Base-by-base conservation (phyloP, 805 yeast species). In the Brettanomyces naardenensis region DNA sequence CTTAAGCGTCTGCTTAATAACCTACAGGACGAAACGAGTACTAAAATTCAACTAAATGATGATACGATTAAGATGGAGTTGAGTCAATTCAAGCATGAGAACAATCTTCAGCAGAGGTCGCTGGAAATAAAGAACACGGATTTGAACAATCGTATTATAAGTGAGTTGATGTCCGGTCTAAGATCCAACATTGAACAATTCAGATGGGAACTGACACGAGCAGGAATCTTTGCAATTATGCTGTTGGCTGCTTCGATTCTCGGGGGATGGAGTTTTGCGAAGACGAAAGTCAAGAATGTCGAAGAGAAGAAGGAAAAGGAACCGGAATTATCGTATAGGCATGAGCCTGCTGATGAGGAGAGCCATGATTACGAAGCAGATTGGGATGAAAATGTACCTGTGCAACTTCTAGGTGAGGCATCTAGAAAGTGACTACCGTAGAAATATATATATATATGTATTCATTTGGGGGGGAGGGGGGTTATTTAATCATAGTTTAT, bases 141-240 rank as follows among this genome's bases (percentile, higher is more conserved):
- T 51, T 70, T 90, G 33, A 79, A 83, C 47, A 88, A 87, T 60
- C 79, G 86, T 47, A 89, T 90, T 42, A 75, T 84, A 19, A 83
- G 92, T 4, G 83, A 83, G 47, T 69, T 92, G 47, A 76, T 79
- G 43, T 78, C 92, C 25, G 92, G 85, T 6, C 73, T 88, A 54
- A 76, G 86, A 53, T 80, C 92, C 0, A 92, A 87, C 40, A 84
- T 87, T 40, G 98, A 90, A 60, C 76, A 80, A 41, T 68, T 90
- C 43, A 69, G 97, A 49, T 90, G 98, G 98, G 87, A 86, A 52
- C 76, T 90, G 32, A 88, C 96, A 2, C 69, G 96, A 40, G 74
- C 92, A 56, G 97, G 97, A 7, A 64, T 92, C 25, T 66, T 84
- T 31, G 85, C 92, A 2, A 79, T 88, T 25, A 59, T 83, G 18